Conservation (phyloP, 495 filamentous ascomycete genomes). For the Staphylotrichum longicolle region DNA sequence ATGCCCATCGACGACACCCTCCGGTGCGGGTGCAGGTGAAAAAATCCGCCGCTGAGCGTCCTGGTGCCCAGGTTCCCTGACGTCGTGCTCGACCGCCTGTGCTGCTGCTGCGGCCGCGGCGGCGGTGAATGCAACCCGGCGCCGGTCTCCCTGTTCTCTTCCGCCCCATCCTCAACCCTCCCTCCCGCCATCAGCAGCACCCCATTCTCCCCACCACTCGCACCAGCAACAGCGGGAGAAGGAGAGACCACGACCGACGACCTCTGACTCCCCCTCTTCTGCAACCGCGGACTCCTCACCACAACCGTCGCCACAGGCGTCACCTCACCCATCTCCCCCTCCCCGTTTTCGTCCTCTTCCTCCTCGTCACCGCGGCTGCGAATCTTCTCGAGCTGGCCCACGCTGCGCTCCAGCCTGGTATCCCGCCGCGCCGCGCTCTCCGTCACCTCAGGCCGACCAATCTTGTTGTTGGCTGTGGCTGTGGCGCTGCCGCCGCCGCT, state of each 20-base stretch:
- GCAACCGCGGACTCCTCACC: constrained; percentile 29
- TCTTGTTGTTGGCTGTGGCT: constrained; percentile 27
- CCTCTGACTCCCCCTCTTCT: not conserved
- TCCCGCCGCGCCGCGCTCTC: constrained; percentile 53
- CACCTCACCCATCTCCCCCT: not conserved
- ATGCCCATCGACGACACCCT: constrained; percentile 25
- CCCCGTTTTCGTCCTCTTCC: constrained; percentile 9
- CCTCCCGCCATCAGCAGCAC: no score
- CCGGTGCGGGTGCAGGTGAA: constrained; percentile 14
- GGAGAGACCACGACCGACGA: not conserved
- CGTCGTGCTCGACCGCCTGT: constrained; percentile 20
- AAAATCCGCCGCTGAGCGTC: constrained; percentile 23
- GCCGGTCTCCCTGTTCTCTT: constrained; percentile 5
- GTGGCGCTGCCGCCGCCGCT: constrained; percentile 18
- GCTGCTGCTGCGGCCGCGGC: not conserved
- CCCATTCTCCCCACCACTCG: no score
- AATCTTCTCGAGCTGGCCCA: constrained; percentile 39
- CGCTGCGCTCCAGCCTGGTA: constrained; percentile 50
- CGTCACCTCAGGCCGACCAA: constrained; percentile 41
- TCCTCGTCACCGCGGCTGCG: constrained; percentile 8
- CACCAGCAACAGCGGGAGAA: not conserved
- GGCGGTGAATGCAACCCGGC: not conserved
- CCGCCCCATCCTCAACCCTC: not conserved
- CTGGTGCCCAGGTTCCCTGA: constrained; percentile 37
- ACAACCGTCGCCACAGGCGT: no score